Percentiles rank a stretch among this genome's conserved stretches.
phyloP scores from a whole-genome alignment of 371 early-diverging fungal genomes.

The Circinella minor region DNA sequence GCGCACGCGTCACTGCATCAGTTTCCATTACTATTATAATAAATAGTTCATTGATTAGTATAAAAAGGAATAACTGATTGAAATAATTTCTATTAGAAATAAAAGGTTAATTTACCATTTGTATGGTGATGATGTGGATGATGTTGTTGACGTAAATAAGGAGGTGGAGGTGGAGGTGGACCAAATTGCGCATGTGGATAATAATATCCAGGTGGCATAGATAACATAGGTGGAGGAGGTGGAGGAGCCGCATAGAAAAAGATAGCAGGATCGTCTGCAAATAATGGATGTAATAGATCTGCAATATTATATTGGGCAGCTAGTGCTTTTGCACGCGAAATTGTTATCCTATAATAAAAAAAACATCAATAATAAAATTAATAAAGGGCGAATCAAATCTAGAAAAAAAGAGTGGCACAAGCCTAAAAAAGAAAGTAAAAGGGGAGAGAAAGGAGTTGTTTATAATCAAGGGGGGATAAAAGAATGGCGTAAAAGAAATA shows the following conservation, averaged over 20 bases:
- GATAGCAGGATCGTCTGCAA: conserved; percentile 62
- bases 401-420: no score
- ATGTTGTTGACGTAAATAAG: conserved; percentile 1
- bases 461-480: background rate
- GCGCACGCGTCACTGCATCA: conserved; percentile 11
- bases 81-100: no score
- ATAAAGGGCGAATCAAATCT: no score
- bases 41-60: background rate
- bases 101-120: background rate
- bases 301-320: conserved; percentile 67
- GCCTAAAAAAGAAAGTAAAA: no score
- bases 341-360: conserved; percentile 54
- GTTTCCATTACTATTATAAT: conserved; percentile 2
- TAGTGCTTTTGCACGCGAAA: conserved; percentile 66
- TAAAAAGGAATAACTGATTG: no score
- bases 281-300: conserved; percentile 68
- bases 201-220: conserved; percentile 16
- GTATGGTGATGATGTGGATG: background rate
- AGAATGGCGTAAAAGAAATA: background rate
- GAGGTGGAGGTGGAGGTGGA: conserved; percentile 18
- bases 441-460: background rate
- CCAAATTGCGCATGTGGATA: conserved; percentile 11
- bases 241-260: conserved; percentile 31
- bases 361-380: background rate
- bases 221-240: conserved; percentile 18